Percentiles rank a stretch among this genome's conserved stretches.
These are phyloP conservation scores for Pisolithus orientalis DNA, from an alignment of 768 basidiomycete species.

Conservation along the genomic window DNA sequence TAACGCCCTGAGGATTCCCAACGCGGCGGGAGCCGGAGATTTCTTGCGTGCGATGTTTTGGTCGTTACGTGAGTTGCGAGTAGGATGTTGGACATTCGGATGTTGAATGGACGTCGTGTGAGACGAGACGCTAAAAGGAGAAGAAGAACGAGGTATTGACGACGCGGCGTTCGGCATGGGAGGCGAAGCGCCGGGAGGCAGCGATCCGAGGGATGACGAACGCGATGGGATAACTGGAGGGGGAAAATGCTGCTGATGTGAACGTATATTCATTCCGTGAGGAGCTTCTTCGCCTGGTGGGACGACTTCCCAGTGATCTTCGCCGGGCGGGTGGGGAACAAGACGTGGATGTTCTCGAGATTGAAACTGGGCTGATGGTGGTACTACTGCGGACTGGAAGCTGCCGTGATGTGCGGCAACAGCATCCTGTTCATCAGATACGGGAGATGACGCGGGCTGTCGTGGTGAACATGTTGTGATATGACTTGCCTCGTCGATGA, in stretches of 20 bases:
- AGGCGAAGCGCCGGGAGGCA: slow-evolving; percentile 36
- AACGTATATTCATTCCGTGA: slow-evolving; percentile 16
- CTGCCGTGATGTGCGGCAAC: slow-evolving; percentile 19
- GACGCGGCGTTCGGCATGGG: slow-evolving; percentile 21
- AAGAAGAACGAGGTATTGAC: slow-evolving; percentile 33
- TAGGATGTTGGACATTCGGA: slow-evolving; percentile 6
- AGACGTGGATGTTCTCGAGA: slow-evolving; percentile 25
- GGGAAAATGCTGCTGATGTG: slow-evolving; percentile 21
- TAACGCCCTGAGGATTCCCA: slow-evolving; percentile 55
- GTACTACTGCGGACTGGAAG: background rate
- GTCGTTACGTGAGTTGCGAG: slow-evolving; percentile 13
- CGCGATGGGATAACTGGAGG: slow-evolving; percentile 36
- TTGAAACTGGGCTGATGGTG: slow-evolving; percentile 2
- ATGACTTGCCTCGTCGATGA: slow-evolving; percentile 26
- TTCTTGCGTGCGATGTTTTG: slow-evolving; percentile 24
- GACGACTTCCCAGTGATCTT: slow-evolving; percentile 45
- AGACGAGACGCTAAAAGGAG: slow-evolving; percentile 37
- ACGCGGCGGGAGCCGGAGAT: slow-evolving; percentile 29
- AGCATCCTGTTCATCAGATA: slow-evolving; percentile 16
- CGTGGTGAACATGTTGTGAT: background rate
- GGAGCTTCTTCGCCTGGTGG: slow-evolving; percentile 19
- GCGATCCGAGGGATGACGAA: slow-evolving; percentile 45
- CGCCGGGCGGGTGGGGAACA: slow-evolving; percentile 25
- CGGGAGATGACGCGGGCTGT: no score
- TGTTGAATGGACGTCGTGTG: slow-evolving; percentile 13